Conservation (phyloP, 2,329 filamentous ascomycete genomes). For the Xylaria sp. region DNA sequence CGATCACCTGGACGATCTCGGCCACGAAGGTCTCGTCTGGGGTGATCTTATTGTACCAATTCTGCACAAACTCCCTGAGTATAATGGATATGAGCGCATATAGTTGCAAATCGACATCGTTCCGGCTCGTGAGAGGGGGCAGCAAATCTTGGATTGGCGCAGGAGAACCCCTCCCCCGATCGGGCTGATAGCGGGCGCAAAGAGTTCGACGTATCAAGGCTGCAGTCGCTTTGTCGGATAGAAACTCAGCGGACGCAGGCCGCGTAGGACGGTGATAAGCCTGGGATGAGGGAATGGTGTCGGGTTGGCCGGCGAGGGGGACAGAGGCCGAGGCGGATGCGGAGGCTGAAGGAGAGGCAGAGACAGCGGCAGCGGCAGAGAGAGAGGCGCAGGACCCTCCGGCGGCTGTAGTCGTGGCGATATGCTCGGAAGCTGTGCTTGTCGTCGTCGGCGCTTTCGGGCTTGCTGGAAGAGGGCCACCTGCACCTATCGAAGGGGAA, state of each 20-base stretch:
- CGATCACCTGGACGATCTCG: constrained; percentile 89
- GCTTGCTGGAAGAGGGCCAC: constrained; percentile 37
- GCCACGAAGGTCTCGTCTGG: constrained; percentile 87
- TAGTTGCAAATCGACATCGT: constrained; percentile 91
- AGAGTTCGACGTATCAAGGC: constrained; percentile 85
- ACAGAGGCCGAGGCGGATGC: background rate
- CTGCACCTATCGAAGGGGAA: constrained; percentile 38
- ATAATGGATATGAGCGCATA: constrained; percentile 93
- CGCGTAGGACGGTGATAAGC: constrained; percentile 47
- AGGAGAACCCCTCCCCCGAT: constrained; percentile 64
- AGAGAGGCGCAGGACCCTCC: constrained; percentile 3
- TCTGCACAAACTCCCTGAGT: constrained; percentile 87
- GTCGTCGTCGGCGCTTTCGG: constrained; percentile 44
- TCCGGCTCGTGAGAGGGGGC: constrained; percentile 91
- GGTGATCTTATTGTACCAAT: constrained; percentile 94
- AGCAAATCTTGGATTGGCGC: constrained; percentile 81
- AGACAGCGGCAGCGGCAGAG: too few species aligned
- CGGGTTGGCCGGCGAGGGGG: constrained; percentile 30
- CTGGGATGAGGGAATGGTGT: constrained; percentile 46
- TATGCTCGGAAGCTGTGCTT: constrained; percentile 43
- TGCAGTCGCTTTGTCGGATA: constrained; percentile 81
- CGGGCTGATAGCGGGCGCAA: constrained; percentile 74
- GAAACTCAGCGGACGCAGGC: constrained; percentile 58
- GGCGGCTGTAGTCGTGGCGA: constrained; percentile 28
- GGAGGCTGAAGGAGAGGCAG: constrained; percentile 1